These are phyloP conservation scores for Tarenaya hassleriana DNA, from an alignment of 345 rosid species.

Conservation along the genomic window DNA sequence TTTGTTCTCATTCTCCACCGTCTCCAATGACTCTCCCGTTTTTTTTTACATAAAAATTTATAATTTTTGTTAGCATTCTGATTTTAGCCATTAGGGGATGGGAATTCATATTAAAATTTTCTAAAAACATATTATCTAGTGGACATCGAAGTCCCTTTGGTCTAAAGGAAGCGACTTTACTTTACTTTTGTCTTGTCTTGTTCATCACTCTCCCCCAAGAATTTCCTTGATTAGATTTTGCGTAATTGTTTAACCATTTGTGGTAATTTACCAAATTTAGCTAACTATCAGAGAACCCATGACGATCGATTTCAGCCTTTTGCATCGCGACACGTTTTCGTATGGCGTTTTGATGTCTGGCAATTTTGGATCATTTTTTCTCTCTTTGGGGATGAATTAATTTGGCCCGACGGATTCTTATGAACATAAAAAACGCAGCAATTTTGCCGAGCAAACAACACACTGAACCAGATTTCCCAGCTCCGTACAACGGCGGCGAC, in stretches of 20 bases:
- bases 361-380: not conserved
- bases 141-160: slow-evolving; percentile 14
- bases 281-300: not conserved
- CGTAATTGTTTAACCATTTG: slow-evolving; percentile 12
- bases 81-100: not conserved
- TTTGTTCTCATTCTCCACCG: slow-evolving; percentile 9
- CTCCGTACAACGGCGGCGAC: slow-evolving; percentile 35
- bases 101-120: not conserved
- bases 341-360: too few species aligned
- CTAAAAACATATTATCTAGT: not conserved
- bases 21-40: too few species aligned
- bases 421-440: slow-evolving; percentile 47
- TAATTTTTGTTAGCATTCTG: not conserved
- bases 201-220: slow-evolving; percentile 21
- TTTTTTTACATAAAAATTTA: not conserved
- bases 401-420: too few species aligned
- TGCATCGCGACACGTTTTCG: too few species aligned
- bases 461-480: slow-evolving; percentile 29
- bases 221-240: slow-evolving; percentile 6
- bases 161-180: slow-evolving; percentile 27
- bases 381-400: not conserved
- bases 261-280: slow-evolving; percentile 4
- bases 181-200: slow-evolving; percentile 27
- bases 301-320: not conserved
- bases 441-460: slow-evolving; percentile 42